These are phyloP conservation scores for Botrytis medusae DNA, from an alignment of 2,329 filamentous ascomycete genomes.

Conservation along the genomic window DNA sequence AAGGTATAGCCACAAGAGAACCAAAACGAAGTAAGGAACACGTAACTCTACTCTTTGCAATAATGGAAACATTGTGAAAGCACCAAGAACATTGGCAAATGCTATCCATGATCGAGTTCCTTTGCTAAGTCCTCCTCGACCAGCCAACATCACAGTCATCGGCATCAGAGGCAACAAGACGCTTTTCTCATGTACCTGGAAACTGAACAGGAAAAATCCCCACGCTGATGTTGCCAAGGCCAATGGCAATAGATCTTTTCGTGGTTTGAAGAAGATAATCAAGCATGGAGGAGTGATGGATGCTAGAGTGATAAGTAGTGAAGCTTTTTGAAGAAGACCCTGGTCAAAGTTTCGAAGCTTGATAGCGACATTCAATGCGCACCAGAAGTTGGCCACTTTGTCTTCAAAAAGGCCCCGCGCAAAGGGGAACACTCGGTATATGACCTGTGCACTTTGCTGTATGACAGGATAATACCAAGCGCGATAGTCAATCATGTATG, in stretches of 20 bases:
- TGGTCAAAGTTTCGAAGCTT: constrained; percentile 78
- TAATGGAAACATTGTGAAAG: constrained; percentile 92
- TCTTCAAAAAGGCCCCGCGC: constrained; percentile 95
- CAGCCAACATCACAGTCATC: constrained; percentile 84
- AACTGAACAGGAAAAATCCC: constrained; percentile 97
- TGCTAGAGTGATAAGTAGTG: constrained; percentile 70
- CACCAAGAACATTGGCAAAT: constrained; percentile 87
- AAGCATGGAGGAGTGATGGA: constrained; percentile 78
- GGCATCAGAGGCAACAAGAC: constrained; percentile 88
- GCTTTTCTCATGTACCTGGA: constrained; percentile 98
- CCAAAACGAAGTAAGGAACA: constrained; percentile 82
- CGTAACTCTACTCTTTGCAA: constrained; percentile 80
- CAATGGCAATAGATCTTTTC: constrained; percentile 73
- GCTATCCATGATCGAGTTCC: constrained; percentile 85
- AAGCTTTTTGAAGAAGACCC: constrained; percentile 70
- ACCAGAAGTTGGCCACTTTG: constrained; percentile 99
- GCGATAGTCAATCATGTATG: constrained; percentile 58
- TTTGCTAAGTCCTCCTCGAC: constrained; percentile 73
- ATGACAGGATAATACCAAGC: constrained; percentile 72
- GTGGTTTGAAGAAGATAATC: constrained; percentile 75
- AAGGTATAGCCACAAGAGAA: constrained; percentile 86
- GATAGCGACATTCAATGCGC: constrained; percentile 81
- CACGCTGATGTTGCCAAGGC: constrained; percentile 83
- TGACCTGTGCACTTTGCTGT: constrained; percentile 76
- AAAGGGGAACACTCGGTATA: constrained; percentile 95